phyloP scores from a whole-genome alignment of 2,329 filamentous ascomycete species.

The Sporothrix pseudoabietina region DNA sequence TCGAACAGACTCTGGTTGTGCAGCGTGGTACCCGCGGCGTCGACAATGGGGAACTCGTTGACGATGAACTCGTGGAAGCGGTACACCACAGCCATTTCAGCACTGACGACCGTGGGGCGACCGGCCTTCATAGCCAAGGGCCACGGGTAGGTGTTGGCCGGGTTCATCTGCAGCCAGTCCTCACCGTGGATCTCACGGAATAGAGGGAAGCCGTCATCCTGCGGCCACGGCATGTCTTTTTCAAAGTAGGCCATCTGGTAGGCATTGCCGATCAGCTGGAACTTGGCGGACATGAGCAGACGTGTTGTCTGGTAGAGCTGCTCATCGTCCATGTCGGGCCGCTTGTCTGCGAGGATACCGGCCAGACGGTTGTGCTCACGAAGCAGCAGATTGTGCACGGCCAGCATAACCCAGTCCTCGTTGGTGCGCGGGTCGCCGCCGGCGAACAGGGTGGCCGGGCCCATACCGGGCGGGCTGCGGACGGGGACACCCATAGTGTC shows the following conservation, averaged over 20 bases:
- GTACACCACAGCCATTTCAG: conserved; percentile 34
- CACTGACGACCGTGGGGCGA: conserved; percentile 29
- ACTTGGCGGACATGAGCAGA: conserved; percentile 33
- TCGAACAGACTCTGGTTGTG: conserved; percentile 33
- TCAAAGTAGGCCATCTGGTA: conserved; percentile 35
- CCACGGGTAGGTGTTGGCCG: conserved; percentile 33
- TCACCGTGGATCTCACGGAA: conserved; percentile 32
- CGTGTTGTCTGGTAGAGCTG: conserved; percentile 33
- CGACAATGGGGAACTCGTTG: conserved; percentile 31
- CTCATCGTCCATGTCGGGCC: conserved; percentile 32
- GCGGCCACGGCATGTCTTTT: conserved; percentile 33
- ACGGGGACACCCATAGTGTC: conserved; percentile 30
- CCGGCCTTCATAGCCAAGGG: conserved; percentile 30
- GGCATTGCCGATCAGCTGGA: conserved; percentile 32
- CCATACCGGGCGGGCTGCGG: conserved; percentile 27
- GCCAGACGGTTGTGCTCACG: conserved; percentile 35
- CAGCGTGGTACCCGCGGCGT: conserved; percentile 26
- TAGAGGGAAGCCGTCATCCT: conserved; percentile 32
- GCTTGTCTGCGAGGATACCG: conserved; percentile 28
- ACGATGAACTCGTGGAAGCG: conserved; percentile 35
- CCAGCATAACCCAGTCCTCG: conserved; percentile 34
- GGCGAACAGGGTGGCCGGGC: conserved; percentile 30
- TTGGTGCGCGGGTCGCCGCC: conserved; percentile 34
- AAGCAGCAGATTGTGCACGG: conserved; percentile 32
- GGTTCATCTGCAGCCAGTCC: conserved; percentile 33